Base-by-base conservation (phyloP, 2,329 filamentous ascomycete genomes). In the Pseudogymnoascus sp. region DNA sequence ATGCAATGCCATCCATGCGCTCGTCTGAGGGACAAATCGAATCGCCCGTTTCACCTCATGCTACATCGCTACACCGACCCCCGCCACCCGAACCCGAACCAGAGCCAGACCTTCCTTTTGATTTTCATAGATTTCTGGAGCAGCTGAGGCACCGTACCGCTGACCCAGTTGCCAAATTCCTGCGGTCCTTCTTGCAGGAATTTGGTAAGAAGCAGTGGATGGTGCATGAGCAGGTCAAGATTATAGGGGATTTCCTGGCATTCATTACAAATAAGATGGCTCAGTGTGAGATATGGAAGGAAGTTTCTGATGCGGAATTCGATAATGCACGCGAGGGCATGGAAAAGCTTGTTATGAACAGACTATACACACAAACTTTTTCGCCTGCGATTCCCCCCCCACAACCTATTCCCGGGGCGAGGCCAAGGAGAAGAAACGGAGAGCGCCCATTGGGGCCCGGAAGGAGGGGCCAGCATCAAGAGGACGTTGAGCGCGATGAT, bases 231-330 rank as follows among this genome's bases (percentile, higher is more conserved):
- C 95, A 99, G 75, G 95, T 97, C 73, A 99, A 99, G 77, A 97
- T 99, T 67, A 96, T 99, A 66, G 86, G 91, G 68, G 96, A 99
- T 74, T 99, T 99, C 69, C 80, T 99, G 59, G 87, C 92, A 51
- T 99, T 99, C 72, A 99, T 99, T 67, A 90, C 90, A 62, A 96
- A 96, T 77, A 97, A 97, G 79, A 99, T 99, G 96, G 91, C 89
- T 12, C 84, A 91, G 68, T 99, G 95, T 72, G 95, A 99, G 66
- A 91, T 99, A 2, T 99, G 95, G 95, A 86, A 90, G 64, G 91
- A 95, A 36, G 91, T 97, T 0, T 96, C 93, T 0, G 95, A 99
- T 74, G 91, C 91, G 39, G 95, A 99, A 72, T 99, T 99, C 70
- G 95, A 99, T 75, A 99, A 99, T 75, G 95, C 95, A 12, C 87